A percentile compares a stretch with the other conserved stretches of the same genome.
These are phyloP conservation scores for Mallotus nudiflorus DNA, from an alignment of 345 rosid species.

Conservation along the genomic window DNA sequence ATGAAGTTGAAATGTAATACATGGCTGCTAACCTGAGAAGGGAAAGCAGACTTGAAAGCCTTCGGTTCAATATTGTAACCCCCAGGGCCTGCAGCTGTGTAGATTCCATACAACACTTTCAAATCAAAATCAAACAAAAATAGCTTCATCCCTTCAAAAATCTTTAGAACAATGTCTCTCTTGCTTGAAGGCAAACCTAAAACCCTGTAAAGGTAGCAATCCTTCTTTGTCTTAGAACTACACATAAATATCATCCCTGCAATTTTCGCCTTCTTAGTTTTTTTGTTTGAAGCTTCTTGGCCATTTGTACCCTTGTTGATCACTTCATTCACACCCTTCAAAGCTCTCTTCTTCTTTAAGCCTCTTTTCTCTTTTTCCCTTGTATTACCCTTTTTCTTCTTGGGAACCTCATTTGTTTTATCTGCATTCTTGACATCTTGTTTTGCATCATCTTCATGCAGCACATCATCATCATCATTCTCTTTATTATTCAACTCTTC, in stretches of 20 bases:
- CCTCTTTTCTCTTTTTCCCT: constrained; percentile 16
- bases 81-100: constrained; percentile 36
- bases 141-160: constrained; percentile 32
- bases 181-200: constrained; percentile 37
- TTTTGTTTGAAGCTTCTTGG: constrained; percentile 18
- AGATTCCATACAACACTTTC: constrained; percentile 35
- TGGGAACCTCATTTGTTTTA: neutral
- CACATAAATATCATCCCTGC: constrained; percentile 40
- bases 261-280: neutral
- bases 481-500: neutral
- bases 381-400: too few relatives aligned
- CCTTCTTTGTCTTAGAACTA: constrained; percentile 34
- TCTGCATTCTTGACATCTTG: constrained; percentile 11
- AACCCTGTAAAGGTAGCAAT: constrained; percentile 30
- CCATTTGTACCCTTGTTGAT: constrained; percentile 1
- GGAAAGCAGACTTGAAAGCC: constrained; percentile 33
- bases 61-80: constrained; percentile 34
- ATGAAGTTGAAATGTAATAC: neutral
- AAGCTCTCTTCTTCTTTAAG: constrained; percentile 5
- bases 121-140: constrained; percentile 34
- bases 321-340: constrained; percentile 5
- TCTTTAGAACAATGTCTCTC: constrained; percentile 27
- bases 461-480: neutral
- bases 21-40: constrained; percentile 33
- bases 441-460: neutral